These are phyloP conservation scores for Ramaria sp. DNA, from an alignment of 768 basidiomycete species.

Conservation along the genomic window DNA sequence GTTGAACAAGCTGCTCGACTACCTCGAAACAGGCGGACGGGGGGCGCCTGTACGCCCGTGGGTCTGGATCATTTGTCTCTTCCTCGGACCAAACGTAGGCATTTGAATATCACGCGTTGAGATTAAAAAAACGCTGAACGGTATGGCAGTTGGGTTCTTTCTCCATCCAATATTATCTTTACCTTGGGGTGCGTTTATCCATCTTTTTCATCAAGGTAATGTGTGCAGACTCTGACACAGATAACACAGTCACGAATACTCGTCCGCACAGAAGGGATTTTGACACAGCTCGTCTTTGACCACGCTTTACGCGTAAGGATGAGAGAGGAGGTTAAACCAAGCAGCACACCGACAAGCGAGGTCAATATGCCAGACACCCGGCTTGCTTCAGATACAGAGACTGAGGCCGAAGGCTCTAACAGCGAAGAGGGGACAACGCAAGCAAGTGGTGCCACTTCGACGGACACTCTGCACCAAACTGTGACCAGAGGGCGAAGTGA, in stretches of 20 bases:
- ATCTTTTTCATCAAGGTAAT: slow-evolving; percentile 17
- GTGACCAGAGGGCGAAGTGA: neutral
- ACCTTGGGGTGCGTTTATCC: slow-evolving; percentile 18
- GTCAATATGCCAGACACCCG: slow-evolving; percentile 17
- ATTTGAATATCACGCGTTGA: neutral
- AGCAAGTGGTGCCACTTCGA: neutral
- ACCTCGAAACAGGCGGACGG: slow-evolving; percentile 28
- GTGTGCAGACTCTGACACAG: slow-evolving; percentile 20
- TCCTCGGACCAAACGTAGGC: slow-evolving; percentile 25
- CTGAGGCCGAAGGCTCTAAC: slow-evolving; percentile 10
- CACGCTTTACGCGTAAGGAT: slow-evolving; percentile 54
- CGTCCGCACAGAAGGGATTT: slow-evolving; percentile 40
- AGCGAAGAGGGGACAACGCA: slow-evolving; percentile 9
- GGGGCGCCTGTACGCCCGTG: slow-evolving; percentile 32
- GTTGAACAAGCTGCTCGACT: slow-evolving; percentile 29
- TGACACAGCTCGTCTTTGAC: slow-evolving; percentile 44
- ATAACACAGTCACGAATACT: slow-evolving; percentile 29
- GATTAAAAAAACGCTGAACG: neutral
- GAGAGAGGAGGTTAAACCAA: slow-evolving; percentile 30
- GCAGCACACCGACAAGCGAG: slow-evolving; percentile 14
- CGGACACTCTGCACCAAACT: neutral
- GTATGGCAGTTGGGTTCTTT: slow-evolving; percentile 17
- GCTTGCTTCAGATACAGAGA: slow-evolving; percentile 10
- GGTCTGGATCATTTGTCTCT: slow-evolving; percentile 33
- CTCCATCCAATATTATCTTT: slow-evolving; percentile 31